Conservation (phyloP, 495 filamentous ascomycete species). For the Talaromyces liani region DNA sequence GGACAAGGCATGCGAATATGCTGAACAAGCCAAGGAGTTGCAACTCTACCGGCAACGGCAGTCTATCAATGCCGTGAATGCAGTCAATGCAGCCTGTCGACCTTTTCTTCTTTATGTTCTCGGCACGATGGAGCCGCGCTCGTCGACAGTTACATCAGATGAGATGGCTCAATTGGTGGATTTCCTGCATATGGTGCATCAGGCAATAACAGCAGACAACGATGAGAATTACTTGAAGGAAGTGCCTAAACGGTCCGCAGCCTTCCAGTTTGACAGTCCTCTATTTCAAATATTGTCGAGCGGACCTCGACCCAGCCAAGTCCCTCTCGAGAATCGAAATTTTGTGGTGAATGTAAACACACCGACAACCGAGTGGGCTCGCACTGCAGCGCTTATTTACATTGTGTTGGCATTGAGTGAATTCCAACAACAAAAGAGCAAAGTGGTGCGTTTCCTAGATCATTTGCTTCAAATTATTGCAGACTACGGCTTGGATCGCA, state of each 20-base stretch:
- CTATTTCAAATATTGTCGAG: conserved; percentile 36
- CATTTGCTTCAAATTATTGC: conserved; percentile 20
- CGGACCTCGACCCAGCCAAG: conserved; percentile 35
- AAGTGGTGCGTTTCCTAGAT: conserved; percentile 28
- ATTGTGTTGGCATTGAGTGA: conserved; percentile 35
- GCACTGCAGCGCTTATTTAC: conserved; percentile 34
- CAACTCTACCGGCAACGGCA: conserved; percentile 1
- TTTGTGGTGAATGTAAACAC: conserved; percentile 29
- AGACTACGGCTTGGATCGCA: conserved; percentile 28
- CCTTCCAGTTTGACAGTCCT: conserved; percentile 35
- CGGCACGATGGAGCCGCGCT: conserved; percentile 22
- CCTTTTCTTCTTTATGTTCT: conserved; percentile 28
- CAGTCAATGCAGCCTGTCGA: background rate
- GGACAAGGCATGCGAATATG: conserved; percentile 19
- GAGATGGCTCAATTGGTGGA: conserved; percentile 21
- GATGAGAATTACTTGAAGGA: conserved; percentile 18
- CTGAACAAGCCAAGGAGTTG: conserved; percentile 18
- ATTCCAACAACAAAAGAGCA: conserved; percentile 23
- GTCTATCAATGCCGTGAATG: background rate
- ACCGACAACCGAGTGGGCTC: conserved; percentile 31
- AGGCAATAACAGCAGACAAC: conserved; percentile 29
- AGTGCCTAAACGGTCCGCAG: conserved; percentile 22
- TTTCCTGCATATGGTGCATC: conserved; percentile 32
- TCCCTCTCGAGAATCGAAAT: conserved; percentile 29
- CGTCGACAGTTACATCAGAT: conserved; percentile 7